Evolutionary conservation across 1,139 yeast genomes (phyloP), one percentile per base, ranked within the genome.

Genomic region (Nadsonia commutata): DNA sequence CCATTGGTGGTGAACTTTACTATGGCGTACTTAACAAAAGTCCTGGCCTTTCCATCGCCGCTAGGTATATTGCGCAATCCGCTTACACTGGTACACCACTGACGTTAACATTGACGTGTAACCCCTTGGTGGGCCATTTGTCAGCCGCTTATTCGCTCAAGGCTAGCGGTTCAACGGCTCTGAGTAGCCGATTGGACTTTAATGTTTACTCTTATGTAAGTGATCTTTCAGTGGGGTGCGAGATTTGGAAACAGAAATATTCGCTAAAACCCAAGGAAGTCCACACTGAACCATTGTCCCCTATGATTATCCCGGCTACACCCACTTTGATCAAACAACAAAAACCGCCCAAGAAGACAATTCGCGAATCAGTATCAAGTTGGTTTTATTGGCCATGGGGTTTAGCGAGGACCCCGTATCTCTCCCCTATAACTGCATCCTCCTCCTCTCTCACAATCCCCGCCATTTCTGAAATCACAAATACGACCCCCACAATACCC

Each of bases 181-280:
- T 90, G 49, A 78, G 90, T 42, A 82, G 95, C 3, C 72, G 82
- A 45, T 86, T 86, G 56, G 95, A 85, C 55, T 90, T 90, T 59
- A 93, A 93, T 56, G 67, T 85, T 43, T 90, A 84, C 57, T 88
- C 97, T 0, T 88, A 90, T 54, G 83, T 84, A 47, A 83, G 95
- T 45, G 85, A 90, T 56, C 63, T 90, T 45, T 78, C 93, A 0
- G 61, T 93, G 31, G 98, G 98, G 2, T 78, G 83, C 54, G 96
- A 90, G 56, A 58, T 90, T 21, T 85, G 90, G 78, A 19, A 48
- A 39, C 39, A 47, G 40, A 16, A 22, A 40, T 49, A 39, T 39
- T 11, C 13, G 16, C 5, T 9, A 4, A 13, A 16, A 4, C 8
- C 5, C 4, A 7, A 27, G 4, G 8, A 5, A 11, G 33, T 13